A percentile compares a stretch with the other conserved stretches of the same genome.
phyloP scores from a whole-genome alignment of 371 early-diverging fungal genomes.

The Dichotomocladium elegans region DNA sequence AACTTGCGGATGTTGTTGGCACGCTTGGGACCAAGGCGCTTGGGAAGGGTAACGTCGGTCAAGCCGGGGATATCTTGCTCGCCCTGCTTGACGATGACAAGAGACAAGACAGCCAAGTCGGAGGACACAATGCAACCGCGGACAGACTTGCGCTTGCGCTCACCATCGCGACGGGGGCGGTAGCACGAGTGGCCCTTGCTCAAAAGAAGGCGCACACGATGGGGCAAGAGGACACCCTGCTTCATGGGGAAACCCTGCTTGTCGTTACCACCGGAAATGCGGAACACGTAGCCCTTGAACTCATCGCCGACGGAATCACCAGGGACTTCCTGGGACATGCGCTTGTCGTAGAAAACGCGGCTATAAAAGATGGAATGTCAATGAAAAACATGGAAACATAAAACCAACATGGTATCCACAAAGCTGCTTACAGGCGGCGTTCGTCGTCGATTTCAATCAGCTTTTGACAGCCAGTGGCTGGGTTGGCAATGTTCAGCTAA shows the following conservation, averaged over 20 bases:
- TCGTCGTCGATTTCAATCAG: constrained; percentile 97
- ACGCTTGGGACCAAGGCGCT: constrained; percentile 98
- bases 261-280: constrained; percentile 99
- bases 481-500: constrained; percentile 98
- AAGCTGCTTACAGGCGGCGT: constrained; percentile 80
- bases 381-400: neutral
- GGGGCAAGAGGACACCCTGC: constrained; percentile 93
- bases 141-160: constrained; percentile 99
- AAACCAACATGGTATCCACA: constrained; percentile 25
- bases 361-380: too few species aligned
- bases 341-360: constrained; percentile 98
- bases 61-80: constrained; percentile 95
- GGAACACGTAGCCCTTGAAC: constrained; percentile 99
- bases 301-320: constrained; percentile 97
- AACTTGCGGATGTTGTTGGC: constrained; percentile 98
- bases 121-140: constrained; percentile 98
- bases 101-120: constrained; percentile 93
- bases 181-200: constrained; percentile 99
- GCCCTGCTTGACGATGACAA: constrained; percentile 96
- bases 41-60: constrained; percentile 91
- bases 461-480: constrained; percentile 99
- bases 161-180: constrained; percentile 97
- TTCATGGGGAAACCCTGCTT: constrained; percentile 99
- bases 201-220: constrained; percentile 95
- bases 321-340: constrained; percentile 94